Percentiles rank a stretch among this genome's conserved stretches.
Evolutionary conservation across 805 yeast genomes (phyloP).

Genomic region (Ogataea corticis): DNA sequence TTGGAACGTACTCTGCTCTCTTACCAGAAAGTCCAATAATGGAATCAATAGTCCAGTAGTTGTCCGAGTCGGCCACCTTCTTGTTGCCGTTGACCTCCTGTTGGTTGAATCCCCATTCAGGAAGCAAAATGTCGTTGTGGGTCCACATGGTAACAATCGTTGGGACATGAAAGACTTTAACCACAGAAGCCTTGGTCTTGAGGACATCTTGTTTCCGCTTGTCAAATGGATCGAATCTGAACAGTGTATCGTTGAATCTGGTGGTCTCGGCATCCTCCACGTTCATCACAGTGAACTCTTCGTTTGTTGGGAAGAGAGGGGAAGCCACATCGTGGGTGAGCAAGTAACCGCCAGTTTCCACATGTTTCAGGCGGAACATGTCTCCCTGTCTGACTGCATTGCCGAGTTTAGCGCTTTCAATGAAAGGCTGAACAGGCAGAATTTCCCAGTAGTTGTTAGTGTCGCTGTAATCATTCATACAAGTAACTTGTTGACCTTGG

Average conservation of each 20-base stretch:
- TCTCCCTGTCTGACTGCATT: slow-evolving; percentile 70
- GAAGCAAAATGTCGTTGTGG: slow-evolving; percentile 76
- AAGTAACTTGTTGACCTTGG: slow-evolving; percentile 92
- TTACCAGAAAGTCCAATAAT: slow-evolving; percentile 65
- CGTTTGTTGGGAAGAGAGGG: slow-evolving; percentile 87
- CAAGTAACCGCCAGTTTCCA: slow-evolving; percentile 74
- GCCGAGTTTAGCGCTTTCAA: slow-evolving; percentile 39
- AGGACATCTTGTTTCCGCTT: slow-evolving; percentile 51
- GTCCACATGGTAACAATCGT: slow-evolving; percentile 95
- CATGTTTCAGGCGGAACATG: slow-evolving; percentile 75
- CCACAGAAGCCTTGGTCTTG: slow-evolving; percentile 67
- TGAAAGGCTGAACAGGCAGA: slow-evolving; percentile 56
- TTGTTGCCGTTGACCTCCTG: slow-evolving; percentile 96
- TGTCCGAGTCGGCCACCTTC: slow-evolving; percentile 63
- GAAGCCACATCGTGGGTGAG: slow-evolving; percentile 96
- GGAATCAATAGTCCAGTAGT: slow-evolving; percentile 74
- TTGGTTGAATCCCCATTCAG: slow-evolving; percentile 93
- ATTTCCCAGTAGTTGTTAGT: slow-evolving; percentile 84
- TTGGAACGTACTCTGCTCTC: slow-evolving; percentile 66
- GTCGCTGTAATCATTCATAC: slow-evolving; percentile 52
- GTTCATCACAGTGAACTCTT: slow-evolving; percentile 80
- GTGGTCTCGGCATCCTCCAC: slow-evolving; percentile 57
- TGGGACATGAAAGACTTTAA: slow-evolving; percentile 77
- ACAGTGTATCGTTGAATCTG: slow-evolving; percentile 72
- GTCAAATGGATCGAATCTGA: slow-evolving; percentile 64